Evolutionary conservation across 371 early-diverging fungal genomes (phyloP).

Genomic region (Mucor sp.): DNA sequence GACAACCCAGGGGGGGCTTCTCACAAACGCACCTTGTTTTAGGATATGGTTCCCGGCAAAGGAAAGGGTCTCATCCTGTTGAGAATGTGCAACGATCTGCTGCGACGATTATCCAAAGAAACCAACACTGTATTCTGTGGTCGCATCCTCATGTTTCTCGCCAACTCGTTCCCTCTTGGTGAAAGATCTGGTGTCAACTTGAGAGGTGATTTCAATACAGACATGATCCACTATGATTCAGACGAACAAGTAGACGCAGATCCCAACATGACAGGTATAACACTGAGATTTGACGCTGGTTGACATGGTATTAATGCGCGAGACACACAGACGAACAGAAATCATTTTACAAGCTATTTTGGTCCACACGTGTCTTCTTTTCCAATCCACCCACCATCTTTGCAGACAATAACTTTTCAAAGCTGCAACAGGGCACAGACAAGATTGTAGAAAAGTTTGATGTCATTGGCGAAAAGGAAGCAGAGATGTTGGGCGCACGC

Average conservation of each 20-base stretch:
- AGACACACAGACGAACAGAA: conserved; percentile 40
- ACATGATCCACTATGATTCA: conserved; percentile 59
- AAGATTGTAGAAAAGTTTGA: conserved; percentile 38
- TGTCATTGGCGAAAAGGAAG: conserved; percentile 39
- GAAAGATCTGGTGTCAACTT: conserved; percentile 87
- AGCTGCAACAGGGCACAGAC: conserved; percentile 44
- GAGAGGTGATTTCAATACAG: conserved; percentile 78
- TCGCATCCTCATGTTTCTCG: conserved; percentile 79
- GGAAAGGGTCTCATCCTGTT: conserved; percentile 85
- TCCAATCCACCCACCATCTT: conserved; percentile 45
- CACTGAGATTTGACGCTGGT: background rate
- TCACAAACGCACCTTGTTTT: background rate
- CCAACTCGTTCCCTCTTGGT: conserved; percentile 76
- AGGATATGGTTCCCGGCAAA: conserved; percentile 71
- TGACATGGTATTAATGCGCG: background rate
- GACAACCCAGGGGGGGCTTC: background rate
- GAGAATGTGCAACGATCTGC: conserved; percentile 81
- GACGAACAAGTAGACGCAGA: conserved; percentile 56
- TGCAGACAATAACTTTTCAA: conserved; percentile 30
- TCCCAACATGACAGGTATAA: conserved; percentile 32
- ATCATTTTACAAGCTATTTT: conserved; percentile 48
- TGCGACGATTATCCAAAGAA: conserved; percentile 79
- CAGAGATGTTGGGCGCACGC: conserved; percentile 34
- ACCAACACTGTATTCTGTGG: conserved; percentile 82
- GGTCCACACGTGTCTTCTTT: conserved; percentile 46